Evolutionary conservation across 768 basidiomycete species (phyloP), one percentile per base, ranked within the genome.

Genomic region (Terana coerulea): DNA sequence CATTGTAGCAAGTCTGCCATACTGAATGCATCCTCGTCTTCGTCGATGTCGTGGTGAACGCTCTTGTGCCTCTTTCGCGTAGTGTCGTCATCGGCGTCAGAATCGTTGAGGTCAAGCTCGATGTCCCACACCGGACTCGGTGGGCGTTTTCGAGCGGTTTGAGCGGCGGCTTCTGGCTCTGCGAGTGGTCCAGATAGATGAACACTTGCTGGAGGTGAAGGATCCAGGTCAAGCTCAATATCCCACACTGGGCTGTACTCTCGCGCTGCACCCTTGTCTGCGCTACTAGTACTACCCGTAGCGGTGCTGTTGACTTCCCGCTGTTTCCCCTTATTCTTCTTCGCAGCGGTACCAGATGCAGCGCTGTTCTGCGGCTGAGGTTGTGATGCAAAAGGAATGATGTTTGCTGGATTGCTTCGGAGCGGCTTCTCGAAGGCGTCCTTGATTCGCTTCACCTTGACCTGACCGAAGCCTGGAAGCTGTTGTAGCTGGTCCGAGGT

Each of bases 401-500:
- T 69, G 39, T 71, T 77, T 2, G 86, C 83, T 6, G 80, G 73
- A 47, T 78, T 75, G 51, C 88, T 84, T 45, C 86, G 76, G 67
- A 99, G 88, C 0, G 92, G 91, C 53, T 88, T 86, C 50, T 89
- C 85, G 68, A 99, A 95, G 0, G 94, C 91, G 51, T 91, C 95
- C 59, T 86, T 85, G 29, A 98, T 77, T 35, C 95, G 85, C 61
- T 81, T 88, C 51, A 95, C 94, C 67, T 98, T 98, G 42, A 94
- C 85, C 56, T 90, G 89, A 8, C 95, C 95, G 47, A 98, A 87
- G 0, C 97, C 97, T 0, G 97, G 95, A 21, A 97, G 81, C 40
- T 81, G 82, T 52, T 86, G 80, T 2, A 99, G 71, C 57, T 86
- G 82, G 51, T 90, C 87, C 0, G 84, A 61, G 1, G 84, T 80